phyloP scores from a whole-genome alignment of 1,284 basidiomycete genomes.

The Sphaerobolus stellatus region DNA sequence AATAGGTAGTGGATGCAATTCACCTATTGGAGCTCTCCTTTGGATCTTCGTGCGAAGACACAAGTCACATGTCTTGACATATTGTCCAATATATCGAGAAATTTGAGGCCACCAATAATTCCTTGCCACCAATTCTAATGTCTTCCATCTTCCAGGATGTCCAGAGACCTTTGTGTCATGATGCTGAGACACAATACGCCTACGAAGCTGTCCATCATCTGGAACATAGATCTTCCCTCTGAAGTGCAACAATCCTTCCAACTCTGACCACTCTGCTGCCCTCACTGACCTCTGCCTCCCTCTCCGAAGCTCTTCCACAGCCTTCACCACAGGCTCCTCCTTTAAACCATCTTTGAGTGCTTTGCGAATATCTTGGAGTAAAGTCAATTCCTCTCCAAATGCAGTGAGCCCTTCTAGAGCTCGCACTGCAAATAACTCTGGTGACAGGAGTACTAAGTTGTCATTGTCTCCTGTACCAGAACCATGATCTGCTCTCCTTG shows the following conservation, averaged over 20 bases:
- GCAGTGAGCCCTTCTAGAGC: constrained; percentile 14
- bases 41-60: constrained; percentile 24
- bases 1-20: constrained; percentile 27
- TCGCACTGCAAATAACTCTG: constrained; percentile 22
- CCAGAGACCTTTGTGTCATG: constrained; percentile 13
- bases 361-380: not conserved
- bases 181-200: constrained; percentile 4
- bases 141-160: constrained; percentile 20
- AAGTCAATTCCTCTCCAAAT: constrained; percentile 10
- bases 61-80: not conserved
- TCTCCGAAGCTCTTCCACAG: not conserved
- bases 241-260: constrained; percentile 13
- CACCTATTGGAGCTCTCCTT: constrained; percentile 19
- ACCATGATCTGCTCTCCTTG: constrained; percentile 35
- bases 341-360: not conserved
- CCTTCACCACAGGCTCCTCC: not conserved
- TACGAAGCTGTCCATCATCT: not conserved
- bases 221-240: constrained; percentile 16
- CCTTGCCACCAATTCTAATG: constrained; percentile 28
- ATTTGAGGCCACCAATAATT: constrained; percentile 49
- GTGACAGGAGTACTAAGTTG: constrained; percentile 28
- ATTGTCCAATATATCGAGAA: constrained; percentile 23
- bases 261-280: not conserved
- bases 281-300: not conserved
- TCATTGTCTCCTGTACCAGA: constrained; percentile 30